Evolutionary conservation across 1,284 basidiomycete genomes (phyloP).

Genomic region (Sporisorium sorghi): DNA sequence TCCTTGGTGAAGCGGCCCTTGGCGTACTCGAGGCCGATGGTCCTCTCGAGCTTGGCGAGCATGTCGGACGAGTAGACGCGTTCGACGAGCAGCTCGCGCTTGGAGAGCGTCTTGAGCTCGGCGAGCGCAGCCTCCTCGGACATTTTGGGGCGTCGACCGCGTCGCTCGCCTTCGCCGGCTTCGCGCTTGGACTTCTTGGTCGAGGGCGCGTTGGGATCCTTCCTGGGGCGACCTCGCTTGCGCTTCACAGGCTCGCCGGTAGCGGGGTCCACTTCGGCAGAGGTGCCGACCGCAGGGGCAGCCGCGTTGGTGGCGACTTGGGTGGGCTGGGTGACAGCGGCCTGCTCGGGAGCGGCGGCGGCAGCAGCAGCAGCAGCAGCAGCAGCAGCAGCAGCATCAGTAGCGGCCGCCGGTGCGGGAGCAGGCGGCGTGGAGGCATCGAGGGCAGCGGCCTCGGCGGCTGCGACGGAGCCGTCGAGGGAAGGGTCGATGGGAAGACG

Average conservation of each 20-base stretch:
- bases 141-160: constrained; percentile 36
- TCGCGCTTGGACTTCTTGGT: constrained; percentile 43
- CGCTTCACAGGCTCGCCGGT: constrained; percentile 34
- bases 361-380: constrained; percentile 1
- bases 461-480: constrained; percentile 20
- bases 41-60: constrained; percentile 46
- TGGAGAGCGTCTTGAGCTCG: constrained; percentile 27
- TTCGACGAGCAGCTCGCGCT: constrained; percentile 49
- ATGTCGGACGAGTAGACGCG: constrained; percentile 51
- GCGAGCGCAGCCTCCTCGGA: constrained; percentile 37
- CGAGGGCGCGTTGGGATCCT: constrained; percentile 28
- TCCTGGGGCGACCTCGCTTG: constrained; percentile 42
- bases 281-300: constrained; percentile 9
- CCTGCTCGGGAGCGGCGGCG: constrained; percentile 6
- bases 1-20: constrained; percentile 44
- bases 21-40: constrained; percentile 50
- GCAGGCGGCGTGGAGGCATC: constrained; percentile 5
- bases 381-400: background rate
- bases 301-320: constrained; percentile 11
- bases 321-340: constrained; percentile 11
- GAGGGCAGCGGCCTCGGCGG: constrained; percentile 10
- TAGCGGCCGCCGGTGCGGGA: background rate
- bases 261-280: constrained; percentile 10
- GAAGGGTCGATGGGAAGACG: constrained; percentile 48
- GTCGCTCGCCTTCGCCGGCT: constrained; percentile 34